Evolutionary conservation across 2,329 filamentous ascomycete genomes (phyloP).

Genomic region (Verticillium zaregamsianum): DNA sequence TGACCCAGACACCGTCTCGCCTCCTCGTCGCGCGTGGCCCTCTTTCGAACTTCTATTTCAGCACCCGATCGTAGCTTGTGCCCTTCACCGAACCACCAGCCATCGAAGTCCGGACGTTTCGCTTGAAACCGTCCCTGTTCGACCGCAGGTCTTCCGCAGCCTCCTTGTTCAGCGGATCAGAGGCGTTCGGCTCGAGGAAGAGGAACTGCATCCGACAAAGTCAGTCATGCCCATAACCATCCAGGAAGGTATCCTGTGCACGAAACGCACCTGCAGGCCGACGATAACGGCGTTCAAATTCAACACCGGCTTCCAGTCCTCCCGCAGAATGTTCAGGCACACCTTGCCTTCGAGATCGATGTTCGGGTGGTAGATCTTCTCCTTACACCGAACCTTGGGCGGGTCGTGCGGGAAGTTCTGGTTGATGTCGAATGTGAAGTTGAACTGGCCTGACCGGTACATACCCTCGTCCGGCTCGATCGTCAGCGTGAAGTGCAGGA

Average conservation of each 20-base stretch:
- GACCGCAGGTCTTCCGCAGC: conserved; percentile 86
- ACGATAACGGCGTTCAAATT: conserved; percentile 97
- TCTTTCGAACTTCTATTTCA: conserved; percentile 47
- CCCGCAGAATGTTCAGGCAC: conserved; percentile 92
- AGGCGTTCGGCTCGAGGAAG: conserved; percentile 95
- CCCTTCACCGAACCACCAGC: conserved; percentile 71
- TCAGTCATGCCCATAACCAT: conserved; percentile 2
- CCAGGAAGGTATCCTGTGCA: background rate
- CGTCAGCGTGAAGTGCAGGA: conserved; percentile 76
- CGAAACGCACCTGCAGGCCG: conserved; percentile 69
- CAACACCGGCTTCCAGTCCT: conserved; percentile 98
- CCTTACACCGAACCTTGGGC: conserved; percentile 92
- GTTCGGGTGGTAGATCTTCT: conserved; percentile 99
- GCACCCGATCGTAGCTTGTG: conserved; percentile 71
- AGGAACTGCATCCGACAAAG: conserved; percentile 61
- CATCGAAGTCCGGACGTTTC: conserved; percentile 85
- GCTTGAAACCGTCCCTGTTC: conserved; percentile 84
- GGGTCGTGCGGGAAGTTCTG: conserved; percentile 96
- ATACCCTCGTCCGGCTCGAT: conserved; percentile 82
- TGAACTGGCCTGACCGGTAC: conserved; percentile 85
- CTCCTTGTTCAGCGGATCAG: conserved; percentile 97
- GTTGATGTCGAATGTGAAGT: conserved; percentile 88
- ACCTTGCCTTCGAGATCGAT: conserved; percentile 98
- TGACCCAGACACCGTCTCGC: background rate
- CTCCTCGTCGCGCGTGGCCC: background rate